Conservation (phyloP, 306 rosid genomes). For the Sophora flavescens region DNA sequence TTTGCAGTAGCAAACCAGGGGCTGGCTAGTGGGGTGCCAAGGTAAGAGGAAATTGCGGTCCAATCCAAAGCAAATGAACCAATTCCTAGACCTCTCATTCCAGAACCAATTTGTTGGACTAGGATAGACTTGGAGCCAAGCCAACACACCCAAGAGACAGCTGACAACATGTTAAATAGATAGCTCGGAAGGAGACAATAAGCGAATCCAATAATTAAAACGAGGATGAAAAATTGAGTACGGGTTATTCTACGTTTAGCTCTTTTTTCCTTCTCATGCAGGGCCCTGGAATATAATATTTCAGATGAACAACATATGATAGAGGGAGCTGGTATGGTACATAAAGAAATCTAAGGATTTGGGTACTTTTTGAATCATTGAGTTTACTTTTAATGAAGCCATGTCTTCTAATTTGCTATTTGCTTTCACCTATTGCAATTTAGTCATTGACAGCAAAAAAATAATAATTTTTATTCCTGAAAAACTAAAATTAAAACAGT, state of each 20-base stretch:
- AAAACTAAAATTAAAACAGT: too few species aligned
- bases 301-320: too few species aligned
- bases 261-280: constrained; percentile 73
- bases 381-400: too few species aligned
- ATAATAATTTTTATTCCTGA: too few species aligned
- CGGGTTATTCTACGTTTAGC: constrained; percentile 61
- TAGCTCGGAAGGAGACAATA: constrained; percentile 81
- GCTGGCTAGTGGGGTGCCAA: constrained; percentile 81
- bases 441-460: too few species aligned
- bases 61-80: constrained; percentile 82
- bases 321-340: too few species aligned
- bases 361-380: too few species aligned
- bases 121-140: constrained; percentile 65
- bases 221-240: constrained; percentile 70
- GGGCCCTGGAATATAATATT: constrained; percentile 7
- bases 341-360: too few species aligned
- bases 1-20: constrained; percentile 88
- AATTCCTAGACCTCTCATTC: constrained; percentile 77
- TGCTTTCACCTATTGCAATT: too few species aligned
- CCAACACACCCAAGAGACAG: constrained; percentile 88
- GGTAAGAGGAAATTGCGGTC: constrained; percentile 75
- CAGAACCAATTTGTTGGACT: constrained; percentile 82
- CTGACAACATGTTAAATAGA: constrained; percentile 58
- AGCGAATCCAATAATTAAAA: constrained; percentile 58
- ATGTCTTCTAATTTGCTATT: too few species aligned